phyloP scores from a whole-genome alignment of 805 yeast species.

The Ogataea nonfermentans region DNA sequence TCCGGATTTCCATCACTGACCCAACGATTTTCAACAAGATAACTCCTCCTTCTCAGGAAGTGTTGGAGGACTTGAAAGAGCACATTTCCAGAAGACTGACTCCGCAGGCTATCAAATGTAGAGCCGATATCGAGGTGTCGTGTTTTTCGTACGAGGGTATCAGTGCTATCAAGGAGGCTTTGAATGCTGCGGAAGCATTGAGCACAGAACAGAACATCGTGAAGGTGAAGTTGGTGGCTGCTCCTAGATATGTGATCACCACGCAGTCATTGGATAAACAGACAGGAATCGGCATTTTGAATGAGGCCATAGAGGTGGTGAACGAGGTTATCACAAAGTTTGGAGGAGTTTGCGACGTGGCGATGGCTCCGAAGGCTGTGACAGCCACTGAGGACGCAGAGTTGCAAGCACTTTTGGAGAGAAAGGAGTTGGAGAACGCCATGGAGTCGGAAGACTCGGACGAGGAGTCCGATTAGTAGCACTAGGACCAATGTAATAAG shows the following conservation, averaged over 20 bases:
- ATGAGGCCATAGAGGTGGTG: slow-evolving; percentile 76
- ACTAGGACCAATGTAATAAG: slow-evolving; percentile 5
- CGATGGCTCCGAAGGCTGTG: slow-evolving; percentile 99
- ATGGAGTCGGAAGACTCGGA: slow-evolving; percentile 67
- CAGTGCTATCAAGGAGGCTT: slow-evolving; percentile 90
- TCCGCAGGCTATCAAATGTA: slow-evolving; percentile 95
- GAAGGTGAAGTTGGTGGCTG: slow-evolving; percentile 94
- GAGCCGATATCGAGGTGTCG: slow-evolving; percentile 98
- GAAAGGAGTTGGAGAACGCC: slow-evolving; percentile 85
- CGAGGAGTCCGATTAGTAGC: slow-evolving; percentile 31
- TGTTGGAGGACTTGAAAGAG: slow-evolving; percentile 78
- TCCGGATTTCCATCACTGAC: slow-evolving; percentile 93
- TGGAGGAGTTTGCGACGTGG: slow-evolving; percentile 87
- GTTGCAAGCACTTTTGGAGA: slow-evolving; percentile 91
- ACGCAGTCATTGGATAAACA: slow-evolving; percentile 91
- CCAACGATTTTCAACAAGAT: slow-evolving; percentile 81
- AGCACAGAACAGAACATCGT: slow-evolving; percentile 84
- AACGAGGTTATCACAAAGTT: slow-evolving; percentile 63
- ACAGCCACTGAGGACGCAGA: slow-evolving; percentile 98
- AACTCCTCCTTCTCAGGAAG: slow-evolving; percentile 65
- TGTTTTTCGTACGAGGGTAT: slow-evolving; percentile 97
- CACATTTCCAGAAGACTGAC: slow-evolving; percentile 93
- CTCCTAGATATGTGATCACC: slow-evolving; percentile 92
- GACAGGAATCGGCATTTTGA: slow-evolving; percentile 78
- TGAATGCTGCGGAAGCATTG: slow-evolving; percentile 79